phyloP scores from a whole-genome alignment of 768 basidiomycete genomes.

The Boletus rubropictus region DNA sequence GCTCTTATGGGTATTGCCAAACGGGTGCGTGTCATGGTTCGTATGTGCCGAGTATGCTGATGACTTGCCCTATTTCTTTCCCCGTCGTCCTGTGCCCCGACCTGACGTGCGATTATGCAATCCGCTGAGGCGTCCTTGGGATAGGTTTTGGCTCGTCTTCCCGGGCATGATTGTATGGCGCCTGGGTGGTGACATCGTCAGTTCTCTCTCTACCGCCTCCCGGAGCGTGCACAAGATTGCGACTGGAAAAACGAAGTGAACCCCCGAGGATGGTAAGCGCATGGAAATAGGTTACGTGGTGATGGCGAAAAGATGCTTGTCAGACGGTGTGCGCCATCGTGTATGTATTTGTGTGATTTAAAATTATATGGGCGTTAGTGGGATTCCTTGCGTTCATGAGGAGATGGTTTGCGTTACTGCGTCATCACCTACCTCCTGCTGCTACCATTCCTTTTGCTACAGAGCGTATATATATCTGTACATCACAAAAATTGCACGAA shows the following conservation, averaged over 20 bases:
- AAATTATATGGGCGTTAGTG: too few species aligned
- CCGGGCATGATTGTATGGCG: conserved; percentile 54
- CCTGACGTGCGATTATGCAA: not conserved
- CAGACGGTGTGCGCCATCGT: not conserved
- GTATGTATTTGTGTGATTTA: too few species aligned
- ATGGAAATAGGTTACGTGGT: not conserved
- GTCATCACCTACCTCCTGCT: too few species aligned
- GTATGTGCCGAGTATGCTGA: conserved; percentile 5
- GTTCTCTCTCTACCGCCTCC: conserved; percentile 34
- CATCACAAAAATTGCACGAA: too few species aligned
- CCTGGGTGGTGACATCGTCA: conserved; percentile 58
- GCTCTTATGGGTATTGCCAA: conserved; percentile 68
- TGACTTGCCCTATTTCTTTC: not conserved
- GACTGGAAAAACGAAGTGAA: conserved; percentile 30
- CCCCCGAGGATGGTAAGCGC: not conserved
- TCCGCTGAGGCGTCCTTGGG: not conserved
- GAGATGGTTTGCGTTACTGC: too few species aligned
- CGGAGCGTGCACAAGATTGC: conserved; percentile 24
- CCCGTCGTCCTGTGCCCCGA: not conserved
- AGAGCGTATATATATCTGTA: too few species aligned
- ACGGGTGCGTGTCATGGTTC: conserved; percentile 51
- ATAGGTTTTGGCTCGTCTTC: conserved; percentile 72
- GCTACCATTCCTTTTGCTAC: too few species aligned
- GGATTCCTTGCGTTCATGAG: too few species aligned
- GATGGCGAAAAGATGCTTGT: not conserved